A percentile compares a stretch with the other conserved stretches of the same genome.
phyloP scores from a whole-genome alignment of 805 yeast genomes.

The Suhomyces sp. region DNA sequence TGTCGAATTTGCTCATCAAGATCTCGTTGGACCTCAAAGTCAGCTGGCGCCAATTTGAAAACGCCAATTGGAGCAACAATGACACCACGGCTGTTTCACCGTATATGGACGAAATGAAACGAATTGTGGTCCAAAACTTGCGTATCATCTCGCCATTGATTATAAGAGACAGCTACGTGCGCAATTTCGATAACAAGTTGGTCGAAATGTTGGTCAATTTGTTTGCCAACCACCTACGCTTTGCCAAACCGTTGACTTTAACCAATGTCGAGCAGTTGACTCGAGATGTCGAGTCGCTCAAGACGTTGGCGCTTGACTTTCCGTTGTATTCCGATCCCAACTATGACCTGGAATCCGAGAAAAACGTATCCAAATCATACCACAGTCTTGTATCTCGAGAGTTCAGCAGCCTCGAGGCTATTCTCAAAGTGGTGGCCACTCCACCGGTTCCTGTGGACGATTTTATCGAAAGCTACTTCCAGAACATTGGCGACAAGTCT shows the following conservation, averaged over 20 bases:
- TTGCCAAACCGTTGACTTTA: slow-evolving; percentile 66
- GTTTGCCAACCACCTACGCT: slow-evolving; percentile 54
- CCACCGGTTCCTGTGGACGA: slow-evolving; percentile 59
- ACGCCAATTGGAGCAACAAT: slow-evolving; percentile 60
- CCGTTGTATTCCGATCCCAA: slow-evolving; percentile 43
- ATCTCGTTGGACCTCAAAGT: slow-evolving; percentile 59
- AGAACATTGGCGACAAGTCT: slow-evolving; percentile 62
- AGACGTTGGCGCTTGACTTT: slow-evolving; percentile 47
- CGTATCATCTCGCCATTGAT: slow-evolving; percentile 52
- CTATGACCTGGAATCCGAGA: slow-evolving; percentile 15
- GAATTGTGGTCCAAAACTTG: slow-evolving; percentile 44
- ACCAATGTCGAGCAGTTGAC: slow-evolving; percentile 63
- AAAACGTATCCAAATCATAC: slow-evolving; percentile 25
- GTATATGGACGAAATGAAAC: slow-evolving; percentile 59
- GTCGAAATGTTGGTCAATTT: slow-evolving; percentile 61
- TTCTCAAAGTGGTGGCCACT: slow-evolving; percentile 67
- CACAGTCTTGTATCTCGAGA: slow-evolving; percentile 43
- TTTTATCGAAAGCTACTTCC: slow-evolving; percentile 63
- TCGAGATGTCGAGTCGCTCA: slow-evolving; percentile 66
- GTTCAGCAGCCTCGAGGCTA: slow-evolving; percentile 48
- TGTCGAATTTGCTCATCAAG: slow-evolving; percentile 53
- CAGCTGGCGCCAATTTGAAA: slow-evolving; percentile 83
- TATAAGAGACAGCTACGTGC: slow-evolving; percentile 64
- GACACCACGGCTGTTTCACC: slow-evolving; percentile 53
- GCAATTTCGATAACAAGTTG: slow-evolving; percentile 72